phyloP scores from a whole-genome alignment of 192 early-diverging fungal genomes.

The Podila clonocystis region DNA sequence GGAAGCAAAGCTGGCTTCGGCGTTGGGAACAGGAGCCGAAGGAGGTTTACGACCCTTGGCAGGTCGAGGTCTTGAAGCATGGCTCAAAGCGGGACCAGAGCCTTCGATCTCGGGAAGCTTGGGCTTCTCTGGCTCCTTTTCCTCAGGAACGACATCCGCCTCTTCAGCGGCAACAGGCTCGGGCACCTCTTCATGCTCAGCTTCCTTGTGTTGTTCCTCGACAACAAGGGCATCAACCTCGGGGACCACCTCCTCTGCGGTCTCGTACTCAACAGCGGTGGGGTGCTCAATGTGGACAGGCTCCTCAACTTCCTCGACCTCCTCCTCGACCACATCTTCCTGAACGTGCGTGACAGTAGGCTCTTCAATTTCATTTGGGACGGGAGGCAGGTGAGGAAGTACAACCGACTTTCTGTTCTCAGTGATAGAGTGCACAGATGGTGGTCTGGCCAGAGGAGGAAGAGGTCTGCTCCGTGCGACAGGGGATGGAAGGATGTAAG shows the following conservation, averaged over 20 bases:
- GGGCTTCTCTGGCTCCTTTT: slow-evolving; percentile 49
- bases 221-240: background rate
- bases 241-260: background rate
- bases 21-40: slow-evolving; percentile 31
- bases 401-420: slow-evolving; percentile 24
- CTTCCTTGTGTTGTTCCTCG: background rate
- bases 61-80: slow-evolving; percentile 40
- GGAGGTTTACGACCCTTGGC: slow-evolving; percentile 48
- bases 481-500: slow-evolving; percentile 38
- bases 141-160: slow-evolving; percentile 5
- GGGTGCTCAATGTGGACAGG: background rate
- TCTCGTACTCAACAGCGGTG: slow-evolving; percentile 6
- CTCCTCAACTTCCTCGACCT: slow-evolving; percentile 5
- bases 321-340: background rate
- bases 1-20: slow-evolving; percentile 37
- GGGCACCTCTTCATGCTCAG: slow-evolving; percentile 10
- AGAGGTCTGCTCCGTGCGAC: slow-evolving; percentile 31
- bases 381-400: slow-evolving; percentile 16
- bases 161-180: slow-evolving; percentile 1
- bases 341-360: background rate
- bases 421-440: slow-evolving; percentile 35
- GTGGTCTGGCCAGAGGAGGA: slow-evolving; percentile 50
- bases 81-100: slow-evolving; percentile 29
- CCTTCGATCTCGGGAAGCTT: slow-evolving; percentile 45
- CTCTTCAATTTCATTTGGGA: slow-evolving; percentile 17